Evolutionary conservation across 1,284 basidiomycete genomes (phyloP), one percentile per base, ranked within the genome.

Genomic region (Agaricales sp.): DNA sequence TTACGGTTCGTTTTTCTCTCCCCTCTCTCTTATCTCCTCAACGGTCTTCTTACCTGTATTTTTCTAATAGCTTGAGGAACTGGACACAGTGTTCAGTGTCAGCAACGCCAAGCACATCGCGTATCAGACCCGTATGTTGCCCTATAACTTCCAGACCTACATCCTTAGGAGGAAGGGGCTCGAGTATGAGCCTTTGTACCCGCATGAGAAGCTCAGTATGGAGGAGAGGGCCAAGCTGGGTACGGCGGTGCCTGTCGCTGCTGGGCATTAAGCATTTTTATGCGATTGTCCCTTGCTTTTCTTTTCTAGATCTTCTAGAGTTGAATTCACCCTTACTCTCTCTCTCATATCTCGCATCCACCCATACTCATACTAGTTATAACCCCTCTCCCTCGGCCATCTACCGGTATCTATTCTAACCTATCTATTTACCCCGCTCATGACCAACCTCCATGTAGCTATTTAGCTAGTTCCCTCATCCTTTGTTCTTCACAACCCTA

Each of bases 51-150:
- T n/a, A n/a, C n/a, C n/a, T n/a, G n/a, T n/a, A n/a, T n/a, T 41
- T 20, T 20, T 41, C 19, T 20, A 8, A 35, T n/a, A 41, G 39
- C 39, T 41, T 16, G 39, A 41, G 19, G 39, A 41, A 41, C 63
- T 79, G 8, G 75, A 80, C 57, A 72, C 71, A 54, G 62, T 87
- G 41, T 86, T 87, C 58, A 71, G 73, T 38, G 76, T 87, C 2
- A 80, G 82, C 0, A 82, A 75, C 1, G 57, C 59, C n/a, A 69
- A 68, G 46, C 79, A 78, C 58, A 66, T 71, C 22, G 55, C 59
- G 2, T 81, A 86, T 63, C 78, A 85, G 60, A 71, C 59, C n/a
- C 69, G 63, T 22, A 72, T 73, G 65, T 58, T 82, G n/a, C 81
- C 81, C 1, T 81, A 78, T 66, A 82, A 73, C 65, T 63, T 84